A percentile compares a stretch with the other conserved stretches of the same genome.
These are phyloP conservation scores for Ophiostoma sp. DNA, from an alignment of 2,329 filamentous ascomycete genomes.

Conservation along the genomic window DNA sequence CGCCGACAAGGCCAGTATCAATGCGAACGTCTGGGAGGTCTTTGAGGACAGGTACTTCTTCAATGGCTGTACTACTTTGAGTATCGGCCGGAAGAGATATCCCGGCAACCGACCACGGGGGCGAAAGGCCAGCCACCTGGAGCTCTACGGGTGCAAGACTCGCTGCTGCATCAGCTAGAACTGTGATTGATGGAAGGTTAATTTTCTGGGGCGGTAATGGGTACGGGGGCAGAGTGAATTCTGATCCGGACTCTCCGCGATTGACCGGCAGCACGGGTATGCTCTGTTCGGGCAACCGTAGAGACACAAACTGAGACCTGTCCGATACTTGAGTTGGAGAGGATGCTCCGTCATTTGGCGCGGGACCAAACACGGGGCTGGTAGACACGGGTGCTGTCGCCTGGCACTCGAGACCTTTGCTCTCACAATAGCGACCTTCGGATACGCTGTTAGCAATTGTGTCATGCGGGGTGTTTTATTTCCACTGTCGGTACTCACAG, in stretches of 20 bases:
- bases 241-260: not conserved
- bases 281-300: not conserved
- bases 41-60: not conserved
- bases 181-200: not conserved
- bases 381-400: not conserved
- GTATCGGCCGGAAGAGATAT: not conserved
- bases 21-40: not conserved
- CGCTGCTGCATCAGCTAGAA: not conserved
- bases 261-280: not conserved
- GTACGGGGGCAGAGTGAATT: not conserved
- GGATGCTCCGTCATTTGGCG: not conserved
- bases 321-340: not conserved
- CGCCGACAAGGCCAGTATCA: not conserved
- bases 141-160: conserved; percentile 3
- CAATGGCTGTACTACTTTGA: not conserved
- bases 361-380: not conserved
- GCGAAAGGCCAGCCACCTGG: not conserved
- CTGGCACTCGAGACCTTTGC: not conserved
- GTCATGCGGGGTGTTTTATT: not conserved
- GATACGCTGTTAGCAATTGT: not conserved
- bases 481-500: conserved; percentile 32
- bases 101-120: not conserved
- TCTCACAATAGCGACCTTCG: conserved; percentile 1
- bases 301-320: not conserved
- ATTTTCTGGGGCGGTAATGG: not conserved